phyloP scores from a whole-genome alignment of 2,329 filamentous ascomycete genomes.

The Trichoderma koningiopsis region DNA sequence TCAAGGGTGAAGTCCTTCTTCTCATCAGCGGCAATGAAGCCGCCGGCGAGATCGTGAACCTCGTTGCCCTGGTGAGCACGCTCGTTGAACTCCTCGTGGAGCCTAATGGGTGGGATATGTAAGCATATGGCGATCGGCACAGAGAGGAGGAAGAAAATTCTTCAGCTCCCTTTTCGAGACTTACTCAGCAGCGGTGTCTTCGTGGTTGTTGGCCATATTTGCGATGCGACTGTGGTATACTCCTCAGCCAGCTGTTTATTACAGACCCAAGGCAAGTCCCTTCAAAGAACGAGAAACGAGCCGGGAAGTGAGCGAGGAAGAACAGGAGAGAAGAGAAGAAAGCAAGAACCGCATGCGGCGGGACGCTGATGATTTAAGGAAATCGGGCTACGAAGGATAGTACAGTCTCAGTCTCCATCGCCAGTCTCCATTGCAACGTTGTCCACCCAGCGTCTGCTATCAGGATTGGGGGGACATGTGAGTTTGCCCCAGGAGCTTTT shows the following conservation, averaged over 20 bases:
- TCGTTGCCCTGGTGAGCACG: slow-evolving; percentile 10
- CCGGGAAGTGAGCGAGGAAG: slow-evolving; percentile 7
- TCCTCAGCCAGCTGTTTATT: slow-evolving; percentile 10
- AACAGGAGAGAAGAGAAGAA: not conserved
- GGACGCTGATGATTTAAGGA: slow-evolving; percentile 19
- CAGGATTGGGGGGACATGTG: not conserved
- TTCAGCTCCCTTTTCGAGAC: slow-evolving; percentile 1
- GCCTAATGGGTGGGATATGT: not conserved
- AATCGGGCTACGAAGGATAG: slow-evolving; percentile 6
- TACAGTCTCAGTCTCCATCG: slow-evolving; percentile 2
- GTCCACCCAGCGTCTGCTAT: slow-evolving; percentile 15
- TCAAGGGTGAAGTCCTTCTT: slow-evolving; percentile 21
- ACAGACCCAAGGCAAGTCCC: slow-evolving; percentile 15
- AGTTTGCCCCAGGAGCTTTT: not conserved
- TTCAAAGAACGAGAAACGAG: slow-evolving; percentile 6
- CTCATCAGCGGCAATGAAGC: slow-evolving; percentile 24
- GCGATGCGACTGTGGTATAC: slow-evolving; percentile 11
- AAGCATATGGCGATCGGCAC: not conserved
- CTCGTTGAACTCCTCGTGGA: slow-evolving; percentile 25
- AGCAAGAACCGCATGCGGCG: not conserved
- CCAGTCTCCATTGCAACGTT: slow-evolving; percentile 14
- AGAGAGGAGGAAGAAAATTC: not conserved
- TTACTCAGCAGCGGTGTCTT: slow-evolving; percentile 25
- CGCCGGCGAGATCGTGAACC: slow-evolving; percentile 19
- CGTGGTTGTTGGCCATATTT: slow-evolving; percentile 25